Base-by-base conservation (phyloP, 495 filamentous ascomycete species). In the Neurospora sp. region DNA sequence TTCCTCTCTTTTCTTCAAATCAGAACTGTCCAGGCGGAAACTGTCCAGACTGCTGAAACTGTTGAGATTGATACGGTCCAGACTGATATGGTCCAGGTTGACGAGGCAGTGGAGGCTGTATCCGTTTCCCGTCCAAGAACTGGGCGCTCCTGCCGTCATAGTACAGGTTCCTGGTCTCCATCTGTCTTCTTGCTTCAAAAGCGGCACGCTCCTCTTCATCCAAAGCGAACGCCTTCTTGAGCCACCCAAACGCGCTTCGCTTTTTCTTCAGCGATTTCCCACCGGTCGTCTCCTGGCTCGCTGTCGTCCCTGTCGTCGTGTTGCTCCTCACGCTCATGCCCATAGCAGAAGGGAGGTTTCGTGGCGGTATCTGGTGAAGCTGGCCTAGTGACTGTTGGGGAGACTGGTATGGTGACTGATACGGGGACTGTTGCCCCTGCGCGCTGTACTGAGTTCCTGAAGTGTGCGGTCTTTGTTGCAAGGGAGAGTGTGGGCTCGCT, bases 161-260 rank as follows among this genome's bases (percentile, higher is more conserved):
- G 41, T 86, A 86, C 8, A 77, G 79, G 68, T 84, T 83, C 39
- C 72, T 73, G 27, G 72, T 44, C 74, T 83, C 79, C 70, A 82
- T 79, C 31, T 76, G 78, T 75, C 79, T 83, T 73, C 80, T 81
- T 42, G 81, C 79, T 71, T 87, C 86, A 65, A 88, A 88, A 45
- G 83, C 82, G 12, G 81, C 80, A 20, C 83, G 82, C 74, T 88
- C 87, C 74, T 88, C 87, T 16, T 88, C 87, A 68, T 87, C 86
- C 38, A 88, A 78, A 4, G 83, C 81, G 41, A 88, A 88, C 22
- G 86, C 86, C 79, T 88, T 88, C 77, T 87, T 88, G 35, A 88
- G 77, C 87, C 87, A 88, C 17, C 86, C 86, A 71, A 88, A 88
- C 8, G 85, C 86, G 76, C 87, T 88, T 37, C 84, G 79, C 80